These are phyloP conservation scores for Globisporangium splendens DNA, from an alignment of 352 stramenopile genomes.

Conservation along the genomic window DNA sequence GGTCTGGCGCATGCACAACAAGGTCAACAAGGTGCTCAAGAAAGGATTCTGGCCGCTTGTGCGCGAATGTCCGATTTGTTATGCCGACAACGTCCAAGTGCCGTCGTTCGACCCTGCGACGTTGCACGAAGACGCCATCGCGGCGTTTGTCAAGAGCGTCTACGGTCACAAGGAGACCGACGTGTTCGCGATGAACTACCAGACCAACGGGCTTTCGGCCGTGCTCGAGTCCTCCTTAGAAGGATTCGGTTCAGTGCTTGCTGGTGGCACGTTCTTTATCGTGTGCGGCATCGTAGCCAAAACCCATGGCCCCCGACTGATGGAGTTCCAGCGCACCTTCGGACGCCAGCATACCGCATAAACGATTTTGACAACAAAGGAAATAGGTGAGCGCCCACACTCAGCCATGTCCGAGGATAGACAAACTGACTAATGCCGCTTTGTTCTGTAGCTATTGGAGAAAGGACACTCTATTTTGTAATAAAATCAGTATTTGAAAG, in stretches of 20 bases:
- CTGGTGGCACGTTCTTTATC: constrained; percentile 5
- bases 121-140: constrained; percentile 51
- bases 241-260: constrained; percentile 28
- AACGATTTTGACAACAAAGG: neutral
- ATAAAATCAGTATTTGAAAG: neutral
- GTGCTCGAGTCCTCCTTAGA: constrained; percentile 35
- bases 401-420: neutral
- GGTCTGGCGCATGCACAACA: constrained; percentile 86
- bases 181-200: constrained; percentile 42
- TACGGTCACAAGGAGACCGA: constrained; percentile 53
- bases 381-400: neutral
- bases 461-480: neutral
- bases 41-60: constrained; percentile 65
- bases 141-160: constrained; percentile 45
- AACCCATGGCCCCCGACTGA: constrained; percentile 18
- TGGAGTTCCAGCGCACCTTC: constrained; percentile 18
- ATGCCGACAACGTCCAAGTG: constrained; percentile 40
- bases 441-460: neutral
- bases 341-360: constrained; percentile 17
- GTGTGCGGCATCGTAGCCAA: constrained; percentile 19
- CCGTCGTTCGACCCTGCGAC: constrained; percentile 41
- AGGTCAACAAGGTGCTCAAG: constrained; percentile 72
- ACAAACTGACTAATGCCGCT: neutral
- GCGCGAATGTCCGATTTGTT: constrained; percentile 52
- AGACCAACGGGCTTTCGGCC: constrained; percentile 33